These are phyloP conservation scores for Phialophora chinensis DNA, from an alignment of 2,329 filamentous ascomycete genomes.

Conservation along the genomic window DNA sequence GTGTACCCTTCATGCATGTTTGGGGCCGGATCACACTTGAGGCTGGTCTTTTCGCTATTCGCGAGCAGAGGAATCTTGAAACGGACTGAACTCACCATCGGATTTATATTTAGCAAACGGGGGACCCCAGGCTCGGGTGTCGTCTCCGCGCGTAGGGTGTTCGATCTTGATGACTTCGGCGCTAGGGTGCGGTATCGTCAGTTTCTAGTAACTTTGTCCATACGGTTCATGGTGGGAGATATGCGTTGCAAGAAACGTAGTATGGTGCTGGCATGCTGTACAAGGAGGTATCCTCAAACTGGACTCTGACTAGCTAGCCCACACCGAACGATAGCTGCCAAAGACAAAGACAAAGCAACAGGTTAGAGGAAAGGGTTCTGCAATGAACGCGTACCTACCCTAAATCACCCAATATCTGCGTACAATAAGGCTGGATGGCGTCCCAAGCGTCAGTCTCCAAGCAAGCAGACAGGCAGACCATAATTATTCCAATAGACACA, in stretches of 20 bases:
- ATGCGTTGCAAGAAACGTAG: neutral
- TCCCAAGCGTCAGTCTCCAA: neutral
- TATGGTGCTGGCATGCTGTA: neutral
- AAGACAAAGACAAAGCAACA: conserved; percentile 25
- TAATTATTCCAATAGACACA: neutral
- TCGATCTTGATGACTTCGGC: conserved; percentile 98
- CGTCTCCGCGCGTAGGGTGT: conserved; percentile 87
- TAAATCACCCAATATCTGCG: conserved; percentile 93
- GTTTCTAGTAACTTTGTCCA: neutral
- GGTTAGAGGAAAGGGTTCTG: conserved; percentile 31
- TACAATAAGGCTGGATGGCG: conserved; percentile 81
- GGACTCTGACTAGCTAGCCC: neutral
- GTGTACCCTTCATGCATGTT: neutral
- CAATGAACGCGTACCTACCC: conserved; percentile 68
- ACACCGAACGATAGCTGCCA: neutral
- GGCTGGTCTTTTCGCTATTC: neutral
- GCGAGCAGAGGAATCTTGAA: neutral
- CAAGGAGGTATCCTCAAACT: neutral
- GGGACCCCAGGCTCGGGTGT: conserved; percentile 95
- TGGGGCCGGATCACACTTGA: neutral
- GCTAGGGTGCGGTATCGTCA: conserved; percentile 52
- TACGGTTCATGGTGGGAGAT: neutral
- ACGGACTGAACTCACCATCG: conserved; percentile 57
- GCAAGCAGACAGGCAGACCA: neutral
- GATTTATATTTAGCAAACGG: conserved; percentile 82